Percentiles rank a stretch among this genome's conserved stretches.
These are phyloP conservation scores for Cairneyella variabilis DNA, from an alignment of 495 filamentous ascomycete species.

Conservation along the genomic window DNA sequence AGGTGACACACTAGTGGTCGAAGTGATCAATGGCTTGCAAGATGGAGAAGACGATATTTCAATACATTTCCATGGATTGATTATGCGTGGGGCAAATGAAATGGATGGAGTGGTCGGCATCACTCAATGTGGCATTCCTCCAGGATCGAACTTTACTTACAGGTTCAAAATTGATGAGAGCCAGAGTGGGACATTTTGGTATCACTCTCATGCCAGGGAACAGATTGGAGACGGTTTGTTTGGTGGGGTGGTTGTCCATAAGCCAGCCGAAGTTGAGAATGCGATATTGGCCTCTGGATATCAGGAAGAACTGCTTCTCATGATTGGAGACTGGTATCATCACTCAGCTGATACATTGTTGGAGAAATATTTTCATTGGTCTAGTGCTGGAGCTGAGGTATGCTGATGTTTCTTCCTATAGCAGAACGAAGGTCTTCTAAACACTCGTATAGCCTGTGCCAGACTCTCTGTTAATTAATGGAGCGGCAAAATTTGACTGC, in stretches of 20 bases:
- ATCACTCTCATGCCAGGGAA: not conserved
- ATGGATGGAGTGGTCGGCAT: constrained; percentile 21
- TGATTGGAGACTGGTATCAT: not conserved
- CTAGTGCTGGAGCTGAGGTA: not conserved
- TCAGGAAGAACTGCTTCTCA: not conserved
- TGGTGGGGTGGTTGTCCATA: not conserved
- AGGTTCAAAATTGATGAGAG: constrained; percentile 5
- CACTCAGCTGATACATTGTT: not conserved
- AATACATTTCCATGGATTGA: constrained; percentile 18
- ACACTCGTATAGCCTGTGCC: not conserved
- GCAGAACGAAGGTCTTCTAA: not conserved
- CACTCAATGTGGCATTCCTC: constrained; percentile 6
- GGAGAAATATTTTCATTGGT: not conserved
- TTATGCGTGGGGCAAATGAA: constrained; percentile 14
- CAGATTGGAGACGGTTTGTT: not conserved
- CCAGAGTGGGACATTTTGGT: constrained; percentile 17
- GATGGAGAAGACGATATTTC: constrained; percentile 14
- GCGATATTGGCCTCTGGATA: not conserved
- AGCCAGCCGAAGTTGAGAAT: not conserved
- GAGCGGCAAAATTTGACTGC: not conserved
- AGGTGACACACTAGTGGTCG: constrained; percentile 13
- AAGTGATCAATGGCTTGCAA: constrained; percentile 16
- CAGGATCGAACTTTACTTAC: constrained; percentile 10
- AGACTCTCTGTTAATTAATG: not conserved
- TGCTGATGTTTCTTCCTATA: not conserved